phyloP scores from a whole-genome alignment of 768 basidiomycete species.

The Mrakia hoshinonis region DNA sequence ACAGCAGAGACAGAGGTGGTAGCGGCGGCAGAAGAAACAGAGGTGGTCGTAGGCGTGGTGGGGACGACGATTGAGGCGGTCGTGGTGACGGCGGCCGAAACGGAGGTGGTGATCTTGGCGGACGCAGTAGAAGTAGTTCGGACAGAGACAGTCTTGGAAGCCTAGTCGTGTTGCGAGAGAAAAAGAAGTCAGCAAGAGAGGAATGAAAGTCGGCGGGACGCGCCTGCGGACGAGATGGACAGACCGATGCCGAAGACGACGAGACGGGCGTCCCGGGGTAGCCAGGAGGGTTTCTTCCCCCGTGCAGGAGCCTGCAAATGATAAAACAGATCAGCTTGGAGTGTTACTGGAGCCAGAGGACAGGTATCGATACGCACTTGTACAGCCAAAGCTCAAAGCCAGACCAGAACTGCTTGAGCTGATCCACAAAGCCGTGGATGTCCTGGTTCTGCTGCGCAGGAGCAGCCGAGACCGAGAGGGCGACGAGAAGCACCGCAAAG shows the following conservation, averaged over 20 bases:
- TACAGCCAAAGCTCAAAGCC: too few species aligned
- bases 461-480: too few species aligned
- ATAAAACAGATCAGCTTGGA: too few species aligned
- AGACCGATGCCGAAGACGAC: not conserved
- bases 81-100: not conserved
- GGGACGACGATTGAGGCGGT: not conserved
- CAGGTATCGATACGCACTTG: too few species aligned
- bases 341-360: too few species aligned
- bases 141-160: not conserved
- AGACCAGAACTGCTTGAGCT: too few species aligned
- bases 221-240: not conserved
- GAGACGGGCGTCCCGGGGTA: not conserved
- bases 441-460: too few species aligned
- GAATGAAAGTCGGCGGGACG: too few species aligned
- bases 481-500: too few species aligned
- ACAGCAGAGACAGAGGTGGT: not conserved
- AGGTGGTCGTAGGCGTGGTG: not conserved
- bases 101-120: not conserved
- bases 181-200: not conserved
- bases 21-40: not conserved
- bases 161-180: too few species aligned
- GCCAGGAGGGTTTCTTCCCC: constrained; percentile 1
- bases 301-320: not conserved
- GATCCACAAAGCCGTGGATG: too few species aligned
- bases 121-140: not conserved